A percentile compares a stretch with the other conserved stretches of the same genome.
phyloP scores from a whole-genome alignment of 1,284 basidiomycete species.

The Leucocoprinus gongylophorus region DNA sequence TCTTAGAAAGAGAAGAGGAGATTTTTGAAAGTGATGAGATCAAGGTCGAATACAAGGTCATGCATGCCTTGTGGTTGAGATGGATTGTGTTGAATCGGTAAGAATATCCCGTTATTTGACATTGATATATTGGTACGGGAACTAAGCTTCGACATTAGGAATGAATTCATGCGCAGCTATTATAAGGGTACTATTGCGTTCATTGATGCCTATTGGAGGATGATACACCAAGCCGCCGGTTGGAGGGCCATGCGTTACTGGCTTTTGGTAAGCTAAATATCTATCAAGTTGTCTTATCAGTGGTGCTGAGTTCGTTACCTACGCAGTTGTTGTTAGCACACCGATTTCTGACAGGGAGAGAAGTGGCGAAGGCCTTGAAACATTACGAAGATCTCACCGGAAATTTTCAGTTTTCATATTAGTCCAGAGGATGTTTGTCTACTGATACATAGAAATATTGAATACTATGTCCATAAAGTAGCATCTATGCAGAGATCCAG shows the following conservation, averaged over 20 bases:
- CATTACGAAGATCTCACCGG: slow-evolving; percentile 41
- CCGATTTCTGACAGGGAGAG: slow-evolving; percentile 37
- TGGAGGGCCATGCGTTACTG: slow-evolving; percentile 55
- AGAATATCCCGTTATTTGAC: slow-evolving; percentile 11
- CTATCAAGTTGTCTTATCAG: background rate
- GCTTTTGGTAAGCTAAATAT: slow-evolving; percentile 44
- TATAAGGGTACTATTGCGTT: slow-evolving; percentile 45
- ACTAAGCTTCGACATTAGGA: slow-evolving; percentile 26
- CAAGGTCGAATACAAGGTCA: slow-evolving; percentile 65
- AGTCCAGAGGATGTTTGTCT: too few species aligned
- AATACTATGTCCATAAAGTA: background rate
- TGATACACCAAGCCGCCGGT: slow-evolving; percentile 63
- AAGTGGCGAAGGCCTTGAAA: slow-evolving; percentile 39
- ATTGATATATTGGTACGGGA: background rate
- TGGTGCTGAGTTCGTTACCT: background rate
- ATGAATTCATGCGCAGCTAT: slow-evolving; percentile 49
- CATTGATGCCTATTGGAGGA: slow-evolving; percentile 50
- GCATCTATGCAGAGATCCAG: background rate
- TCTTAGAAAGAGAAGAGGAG: slow-evolving; percentile 65
- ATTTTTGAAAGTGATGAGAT: slow-evolving; percentile 62
- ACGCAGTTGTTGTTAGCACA: slow-evolving; percentile 41
- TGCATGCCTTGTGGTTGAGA: slow-evolving; percentile 66
- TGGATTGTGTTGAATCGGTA: slow-evolving; percentile 65
- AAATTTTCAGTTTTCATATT: slow-evolving; percentile 22
- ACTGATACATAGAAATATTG: too few species aligned